These are phyloP conservation scores for Sideroxylon spinosum DNA, from an alignment of 179 eudicot genomes.

Conservation along the genomic window DNA sequence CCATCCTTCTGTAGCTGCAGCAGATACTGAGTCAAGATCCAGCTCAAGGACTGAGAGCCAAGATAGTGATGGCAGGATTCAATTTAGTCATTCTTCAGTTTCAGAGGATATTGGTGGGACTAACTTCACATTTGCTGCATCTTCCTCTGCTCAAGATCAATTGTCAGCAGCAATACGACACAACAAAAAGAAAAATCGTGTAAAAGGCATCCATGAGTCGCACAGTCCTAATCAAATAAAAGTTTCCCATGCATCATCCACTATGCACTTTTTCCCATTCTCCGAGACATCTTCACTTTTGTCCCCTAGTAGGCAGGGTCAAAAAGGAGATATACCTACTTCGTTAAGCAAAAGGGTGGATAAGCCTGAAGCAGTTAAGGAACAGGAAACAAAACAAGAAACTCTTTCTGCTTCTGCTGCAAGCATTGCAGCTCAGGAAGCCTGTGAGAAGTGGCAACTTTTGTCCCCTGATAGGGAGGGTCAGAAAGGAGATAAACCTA, in stretches of 20 bases:
- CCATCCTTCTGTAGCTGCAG: constrained; percentile 31
- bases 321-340: constrained; percentile 26
- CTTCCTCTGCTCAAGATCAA: constrained; percentile 41
- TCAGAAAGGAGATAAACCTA: constrained; percentile 28
- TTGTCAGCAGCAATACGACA: constrained; percentile 33
- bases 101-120: constrained; percentile 27
- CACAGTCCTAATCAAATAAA: constrained; percentile 21
- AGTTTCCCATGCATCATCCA: constrained; percentile 28
- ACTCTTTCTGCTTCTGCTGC: constrained; percentile 24
- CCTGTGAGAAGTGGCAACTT: constrained; percentile 45
- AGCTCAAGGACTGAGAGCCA: constrained; percentile 28
- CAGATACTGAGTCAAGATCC: constrained; percentile 45
- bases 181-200: constrained; percentile 54
- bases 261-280: constrained; percentile 32
- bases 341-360: constrained; percentile 21
- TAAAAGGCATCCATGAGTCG: constrained; percentile 35
- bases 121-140: constrained; percentile 61
- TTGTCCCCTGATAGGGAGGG: constrained; percentile 29
- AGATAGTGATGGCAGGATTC: constrained; percentile 31
- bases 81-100: constrained; percentile 32
- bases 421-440: constrained; percentile 60
- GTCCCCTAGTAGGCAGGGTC: constrained; percentile 31
- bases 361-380: constrained; percentile 32
- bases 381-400: constrained; percentile 29
- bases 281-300: constrained; percentile 33